Evolutionary conservation across 805 yeast genomes (phyloP), one percentile per base, ranked within the genome.

Genomic region (Yarrowia bubula): DNA sequence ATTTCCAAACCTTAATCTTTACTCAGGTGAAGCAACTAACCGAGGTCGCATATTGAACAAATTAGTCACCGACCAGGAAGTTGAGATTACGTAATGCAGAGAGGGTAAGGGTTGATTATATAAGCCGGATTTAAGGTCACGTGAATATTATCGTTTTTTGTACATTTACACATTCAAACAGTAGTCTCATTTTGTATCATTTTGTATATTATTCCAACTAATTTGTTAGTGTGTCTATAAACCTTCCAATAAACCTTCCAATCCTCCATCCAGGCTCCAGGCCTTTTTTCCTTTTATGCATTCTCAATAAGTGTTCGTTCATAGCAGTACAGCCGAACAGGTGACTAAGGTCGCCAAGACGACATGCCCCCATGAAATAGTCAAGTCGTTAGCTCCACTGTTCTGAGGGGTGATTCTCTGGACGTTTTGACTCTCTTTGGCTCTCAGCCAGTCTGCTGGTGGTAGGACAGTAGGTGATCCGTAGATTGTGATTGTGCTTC

Each of bases 361-460:
- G 3, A 32, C 8, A 10, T 15, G 28, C 5, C 39, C 13, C 6
- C 32, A 6, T 9, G 38, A 32, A 9, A 47, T n/a, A 6, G 22
- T 18, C 17, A 9, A 3, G 1, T 14, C 11, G 3, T 11, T 5
- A 7, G 8, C 55, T 48, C 41, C 55, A 18, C 31, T 35, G 7
- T 35, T 48, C 17, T 48, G 55, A 1, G 41, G 31, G 3, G 41
- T 35, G 41, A 48, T 33, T 35, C 41, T 33, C 32, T 48, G 55
- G 2, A 48, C 41, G 9, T 48, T 48, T 17, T 48, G 55, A 14
- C 55, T 48, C 55, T 48, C 55, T 14, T 48, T 48, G 39, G 55
- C 55, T 35, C 55, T 35, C 41, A 48, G 8, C 55, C 55, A 48
- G 13, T 48, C 55, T 11, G n/a, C 55, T 33, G 55, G 55, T 7